These are phyloP conservation scores for Cymbidium sinense DNA, from an alignment of 106 monocot genomes.

Conservation along the genomic window DNA sequence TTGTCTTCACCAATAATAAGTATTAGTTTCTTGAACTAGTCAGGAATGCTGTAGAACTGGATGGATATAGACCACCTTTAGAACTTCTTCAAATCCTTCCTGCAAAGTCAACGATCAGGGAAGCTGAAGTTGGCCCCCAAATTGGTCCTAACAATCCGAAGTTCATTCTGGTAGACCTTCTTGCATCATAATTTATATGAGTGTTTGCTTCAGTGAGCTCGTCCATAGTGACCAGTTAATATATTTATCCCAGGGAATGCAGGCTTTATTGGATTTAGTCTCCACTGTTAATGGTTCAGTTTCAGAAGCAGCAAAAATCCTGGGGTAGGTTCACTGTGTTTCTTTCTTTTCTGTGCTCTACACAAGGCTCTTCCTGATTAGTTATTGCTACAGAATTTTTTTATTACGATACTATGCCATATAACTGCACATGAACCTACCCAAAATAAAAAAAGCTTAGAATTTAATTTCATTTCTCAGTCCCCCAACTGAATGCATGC, in stretches of 20 bases:
- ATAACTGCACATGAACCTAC: background rate
- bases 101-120: constrained; percentile 72
- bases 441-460: background rate
- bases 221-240: background rate
- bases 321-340: constrained; percentile 49
- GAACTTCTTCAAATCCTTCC: constrained; percentile 95
- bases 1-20: background rate
- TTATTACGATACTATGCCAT: background rate
- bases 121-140: constrained; percentile 67
- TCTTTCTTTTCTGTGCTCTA: background rate
- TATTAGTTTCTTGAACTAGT: constrained; percentile 41
- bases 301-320: constrained; percentile 79
- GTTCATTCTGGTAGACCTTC: constrained; percentile 51
- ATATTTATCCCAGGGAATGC: constrained; percentile 65
- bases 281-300: constrained; percentile 86
- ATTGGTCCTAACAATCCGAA: constrained; percentile 94
- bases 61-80: constrained; percentile 61
- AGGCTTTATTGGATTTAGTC: constrained; percentile 84
- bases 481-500: background rate
- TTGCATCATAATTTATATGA: constrained; percentile 1
- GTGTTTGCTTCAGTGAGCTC: background rate
- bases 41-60: constrained; percentile 67
- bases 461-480: background rate
- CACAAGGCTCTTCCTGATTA: background rate
- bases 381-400: background rate